These are phyloP conservation scores for Coelastrella sp. DNA, from an alignment of 139 green algal species.

Conservation along the genomic window DNA sequence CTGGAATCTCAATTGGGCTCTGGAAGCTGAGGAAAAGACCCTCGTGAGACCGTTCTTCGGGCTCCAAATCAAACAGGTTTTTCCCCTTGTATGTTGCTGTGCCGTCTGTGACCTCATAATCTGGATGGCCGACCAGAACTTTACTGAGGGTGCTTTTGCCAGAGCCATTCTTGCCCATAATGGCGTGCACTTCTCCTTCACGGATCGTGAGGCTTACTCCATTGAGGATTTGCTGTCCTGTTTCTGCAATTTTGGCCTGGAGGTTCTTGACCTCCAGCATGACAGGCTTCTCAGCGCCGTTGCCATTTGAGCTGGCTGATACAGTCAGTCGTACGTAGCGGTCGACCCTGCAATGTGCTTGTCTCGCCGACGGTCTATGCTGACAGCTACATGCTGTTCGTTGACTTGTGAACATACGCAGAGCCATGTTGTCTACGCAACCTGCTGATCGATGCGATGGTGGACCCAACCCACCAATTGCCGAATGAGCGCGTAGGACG, in stretches of 20 bases:
- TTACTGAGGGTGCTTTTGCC: slow-evolving; percentile 98
- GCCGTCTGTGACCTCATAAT: slow-evolving; percentile 96
- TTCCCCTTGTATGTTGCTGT: slow-evolving; percentile 92
- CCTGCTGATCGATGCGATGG: neutral
- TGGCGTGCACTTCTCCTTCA: slow-evolving; percentile 89
- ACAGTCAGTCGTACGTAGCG: neutral
- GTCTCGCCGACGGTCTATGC: neutral
- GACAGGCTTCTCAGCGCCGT: slow-evolving; percentile 24
- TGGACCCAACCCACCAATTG: neutral
- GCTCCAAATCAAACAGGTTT: slow-evolving; percentile 93
- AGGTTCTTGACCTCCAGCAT: slow-evolving; percentile 88
- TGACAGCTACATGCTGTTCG: neutral
- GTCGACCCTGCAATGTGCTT: neutral
- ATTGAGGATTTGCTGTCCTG: slow-evolving; percentile 90
- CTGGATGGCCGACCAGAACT: slow-evolving; percentile 96
- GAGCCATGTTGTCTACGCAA: neutral
- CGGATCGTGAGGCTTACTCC: slow-evolving; percentile 93
- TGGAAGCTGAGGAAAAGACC: slow-evolving; percentile 98
- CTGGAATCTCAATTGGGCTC: slow-evolving; percentile 95
- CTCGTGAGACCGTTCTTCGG: slow-evolving; percentile 89
- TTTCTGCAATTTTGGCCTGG: slow-evolving; percentile 79
- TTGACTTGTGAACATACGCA: neutral
- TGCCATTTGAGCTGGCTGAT: slow-evolving; percentile 2
- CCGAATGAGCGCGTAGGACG: neutral
- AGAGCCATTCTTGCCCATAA: slow-evolving; percentile 99